A percentile compares a stretch with the other conserved stretches of the same genome.
Conservation (phyloP, 2,329 filamentous ascomycete species). For the Blumeriella jaapii region DNA sequence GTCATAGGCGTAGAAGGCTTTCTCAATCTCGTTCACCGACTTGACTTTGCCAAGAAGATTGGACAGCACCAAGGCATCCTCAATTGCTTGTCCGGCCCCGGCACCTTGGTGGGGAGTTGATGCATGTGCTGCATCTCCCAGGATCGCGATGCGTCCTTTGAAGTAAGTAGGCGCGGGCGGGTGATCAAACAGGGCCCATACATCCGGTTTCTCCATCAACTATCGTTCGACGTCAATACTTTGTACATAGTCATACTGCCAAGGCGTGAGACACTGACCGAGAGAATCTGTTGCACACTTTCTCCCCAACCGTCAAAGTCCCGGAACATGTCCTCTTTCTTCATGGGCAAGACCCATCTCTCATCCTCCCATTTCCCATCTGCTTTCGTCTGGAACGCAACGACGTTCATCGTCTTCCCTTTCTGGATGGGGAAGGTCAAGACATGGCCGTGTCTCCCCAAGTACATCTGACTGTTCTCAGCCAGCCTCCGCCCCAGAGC, state of each 20-base stretch:
- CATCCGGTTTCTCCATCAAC: conserved; percentile 35
- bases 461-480: conserved; percentile 34
- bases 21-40: conserved; percentile 28
- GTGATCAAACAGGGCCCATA: conserved; percentile 39
- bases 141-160: conserved; percentile 34
- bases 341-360: conserved; percentile 30
- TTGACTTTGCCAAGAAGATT: conserved; percentile 35
- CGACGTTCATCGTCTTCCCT: conserved; percentile 44
- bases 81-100: conserved; percentile 46
- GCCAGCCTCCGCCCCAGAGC: conserved; percentile 39
- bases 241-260: not conserved
- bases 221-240: conserved; percentile 11
- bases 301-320: conserved; percentile 31
- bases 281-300: conserved; percentile 28
- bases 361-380: conserved; percentile 28
- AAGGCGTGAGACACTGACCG: conserved; percentile 11
- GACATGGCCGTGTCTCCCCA: conserved; percentile 43
- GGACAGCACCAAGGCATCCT: conserved; percentile 36
- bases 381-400: conserved; percentile 22
- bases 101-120: conserved; percentile 49
- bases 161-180: conserved; percentile 32
- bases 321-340: conserved; percentile 28
- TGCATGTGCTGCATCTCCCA: conserved; percentile 53
- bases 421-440: conserved; percentile 50
- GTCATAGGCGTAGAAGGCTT: conserved; percentile 41